Percentiles rank a stretch among this genome's conserved stretches.
Evolutionary conservation across 768 basidiomycete species (phyloP).

Genomic region (Psilocybe sp.): DNA sequence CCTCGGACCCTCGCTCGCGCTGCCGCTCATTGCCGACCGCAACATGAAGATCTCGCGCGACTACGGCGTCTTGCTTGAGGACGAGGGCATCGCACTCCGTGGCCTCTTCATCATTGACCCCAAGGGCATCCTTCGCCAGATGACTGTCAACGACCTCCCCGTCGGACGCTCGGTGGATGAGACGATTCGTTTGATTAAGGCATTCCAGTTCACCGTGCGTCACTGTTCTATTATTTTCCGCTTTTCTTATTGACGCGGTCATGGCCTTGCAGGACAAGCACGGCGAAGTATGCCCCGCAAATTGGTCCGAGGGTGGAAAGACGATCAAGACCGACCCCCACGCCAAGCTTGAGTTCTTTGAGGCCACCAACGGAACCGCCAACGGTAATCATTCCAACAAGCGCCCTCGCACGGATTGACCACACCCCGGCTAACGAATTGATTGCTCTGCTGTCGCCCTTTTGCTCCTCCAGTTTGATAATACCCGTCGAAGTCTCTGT

Average conservation of each 20-base stretch:
- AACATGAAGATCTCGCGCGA: constrained; percentile 78
- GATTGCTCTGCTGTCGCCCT: background rate
- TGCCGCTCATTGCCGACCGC: constrained; percentile 80
- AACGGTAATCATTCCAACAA: constrained; percentile 49
- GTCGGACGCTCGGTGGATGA: constrained; percentile 96
- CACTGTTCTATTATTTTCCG: background rate
- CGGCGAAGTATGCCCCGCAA: constrained; percentile 91
- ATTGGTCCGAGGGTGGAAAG: constrained; percentile 80
- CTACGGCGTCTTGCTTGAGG: constrained; percentile 87
- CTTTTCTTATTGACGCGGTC: background rate
- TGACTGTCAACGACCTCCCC: constrained; percentile 89
- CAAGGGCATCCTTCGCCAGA: constrained; percentile 68
- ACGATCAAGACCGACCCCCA: constrained; percentile 82
- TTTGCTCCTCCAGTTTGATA: background rate
- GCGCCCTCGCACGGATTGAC: constrained; percentile 53
- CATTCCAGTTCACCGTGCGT: constrained; percentile 86
- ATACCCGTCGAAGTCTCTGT: background rate
- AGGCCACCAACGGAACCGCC: constrained; percentile 29
- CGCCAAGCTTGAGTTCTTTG: constrained; percentile 74
- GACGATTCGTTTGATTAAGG: constrained; percentile 86
- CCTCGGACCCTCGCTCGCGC: constrained; percentile 82
- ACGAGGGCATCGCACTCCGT: constrained; percentile 84
- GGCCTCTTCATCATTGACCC: constrained; percentile 88
- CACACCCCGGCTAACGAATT: background rate
- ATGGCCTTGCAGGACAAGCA: constrained; percentile 60